phyloP scores from a whole-genome alignment of 306 rosid genomes.

The Vigna trinervia region DNA sequence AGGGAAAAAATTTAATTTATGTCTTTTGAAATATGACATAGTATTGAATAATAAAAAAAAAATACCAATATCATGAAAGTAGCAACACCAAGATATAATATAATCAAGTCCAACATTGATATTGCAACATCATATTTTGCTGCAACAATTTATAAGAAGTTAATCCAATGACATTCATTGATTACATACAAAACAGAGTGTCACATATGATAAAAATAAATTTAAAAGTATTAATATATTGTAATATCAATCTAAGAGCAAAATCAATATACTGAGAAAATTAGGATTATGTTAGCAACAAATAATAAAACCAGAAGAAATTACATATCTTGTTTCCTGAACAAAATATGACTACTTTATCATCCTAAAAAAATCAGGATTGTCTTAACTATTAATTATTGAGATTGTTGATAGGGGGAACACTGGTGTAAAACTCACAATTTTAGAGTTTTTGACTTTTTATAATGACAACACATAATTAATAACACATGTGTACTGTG shows the following conservation, averaged over 20 bases:
- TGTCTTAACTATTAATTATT: neutral
- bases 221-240: conserved; percentile 7
- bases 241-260: conserved; percentile 17
- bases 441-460: too few relatives aligned
- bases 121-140: conserved; percentile 91
- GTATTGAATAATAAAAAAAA: conserved; percentile 1
- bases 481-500: too few relatives aligned
- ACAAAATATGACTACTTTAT: neutral
- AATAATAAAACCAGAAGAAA: conserved; percentile 10
- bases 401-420: too few relatives aligned
- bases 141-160: conserved; percentile 52
- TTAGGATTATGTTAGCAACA: neutral
- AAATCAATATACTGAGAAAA: neutral
- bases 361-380: neutral
- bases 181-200: conserved; percentile 13
- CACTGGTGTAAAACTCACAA: too few relatives aligned
- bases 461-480: too few relatives aligned
- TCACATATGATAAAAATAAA: conserved; percentile 29
- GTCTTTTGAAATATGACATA: conserved; percentile 26
- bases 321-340: conserved; percentile 13
- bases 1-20: conserved; percentile 10
- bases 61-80: conserved; percentile 87
- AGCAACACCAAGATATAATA: conserved; percentile 88
- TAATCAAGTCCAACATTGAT: conserved; percentile 92
- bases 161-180: conserved; percentile 31